These are phyloP conservation scores for Pseudocercospora macadamiae DNA, from an alignment of 2,329 filamentous ascomycete genomes.

Conservation along the genomic window DNA sequence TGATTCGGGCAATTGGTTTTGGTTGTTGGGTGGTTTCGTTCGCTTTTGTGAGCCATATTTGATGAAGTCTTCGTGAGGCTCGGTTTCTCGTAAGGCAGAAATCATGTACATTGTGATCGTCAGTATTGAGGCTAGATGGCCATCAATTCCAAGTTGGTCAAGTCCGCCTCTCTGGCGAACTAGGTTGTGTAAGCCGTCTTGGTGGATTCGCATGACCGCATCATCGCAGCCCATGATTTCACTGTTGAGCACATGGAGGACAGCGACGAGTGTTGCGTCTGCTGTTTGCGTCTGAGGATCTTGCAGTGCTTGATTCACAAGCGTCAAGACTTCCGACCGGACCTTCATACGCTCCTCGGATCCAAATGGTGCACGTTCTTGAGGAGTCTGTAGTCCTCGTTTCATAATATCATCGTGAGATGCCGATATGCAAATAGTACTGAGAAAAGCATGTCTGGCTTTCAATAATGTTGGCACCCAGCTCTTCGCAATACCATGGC, in stretches of 20 bases:
- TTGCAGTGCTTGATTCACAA: constrained; percentile 35
- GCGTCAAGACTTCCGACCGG: constrained; percentile 26
- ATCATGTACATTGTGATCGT: constrained; percentile 34
- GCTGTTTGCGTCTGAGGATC: constrained; percentile 30
- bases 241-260: constrained; percentile 36
- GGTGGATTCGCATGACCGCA: constrained; percentile 30
- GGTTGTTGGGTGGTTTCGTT: constrained; percentile 11
- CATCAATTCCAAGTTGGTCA: constrained; percentile 31
- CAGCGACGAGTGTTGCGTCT: constrained; percentile 37
- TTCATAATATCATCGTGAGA: constrained; percentile 40
- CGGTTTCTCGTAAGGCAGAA: constrained; percentile 24
- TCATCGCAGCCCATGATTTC: constrained; percentile 38
- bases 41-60: constrained; percentile 17
- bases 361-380: constrained; percentile 22
- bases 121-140: constrained; percentile 30
- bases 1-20: constrained; percentile 25
- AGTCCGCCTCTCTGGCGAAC: constrained; percentile 36
- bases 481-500: constrained; percentile 27
- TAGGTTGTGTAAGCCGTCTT: constrained; percentile 35
- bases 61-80: constrained; percentile 25
- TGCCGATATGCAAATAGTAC: constrained; percentile 37
- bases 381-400: constrained; percentile 22
- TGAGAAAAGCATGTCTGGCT: constrained; percentile 34
- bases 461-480: constrained; percentile 36
- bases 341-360: constrained; percentile 29